A percentile compares a stretch with the other conserved stretches of the same genome.
Evolutionary conservation across 768 basidiomycete species (phyloP).

Genomic region (Macrolepiota dolichaula): DNA sequence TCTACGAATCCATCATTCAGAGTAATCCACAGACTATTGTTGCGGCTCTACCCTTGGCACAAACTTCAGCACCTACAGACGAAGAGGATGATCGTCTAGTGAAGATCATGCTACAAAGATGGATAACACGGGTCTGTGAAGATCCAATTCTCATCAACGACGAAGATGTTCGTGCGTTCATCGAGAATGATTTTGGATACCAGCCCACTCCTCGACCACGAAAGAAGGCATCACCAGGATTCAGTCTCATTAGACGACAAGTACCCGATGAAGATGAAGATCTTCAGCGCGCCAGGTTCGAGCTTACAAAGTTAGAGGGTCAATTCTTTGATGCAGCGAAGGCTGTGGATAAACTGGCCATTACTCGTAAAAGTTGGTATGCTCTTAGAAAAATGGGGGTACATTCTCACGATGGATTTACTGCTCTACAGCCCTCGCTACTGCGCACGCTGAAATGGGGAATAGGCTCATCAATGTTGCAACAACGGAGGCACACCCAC

Average conservation of each 20-base stretch:
- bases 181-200: slow-evolving; percentile 97
- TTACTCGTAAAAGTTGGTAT: slow-evolving; percentile 68
- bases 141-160: slow-evolving; percentile 85
- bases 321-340: slow-evolving; percentile 93
- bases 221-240: slow-evolving; percentile 70
- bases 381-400: background rate
- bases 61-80: slow-evolving; percentile 95
- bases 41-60: slow-evolving; percentile 92
- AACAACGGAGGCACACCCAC: slow-evolving; percentile 83
- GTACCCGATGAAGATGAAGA: slow-evolving; percentile 96
- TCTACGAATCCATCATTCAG: slow-evolving; percentile 85
- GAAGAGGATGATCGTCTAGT: slow-evolving; percentile 98
- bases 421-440: slow-evolving; percentile 59
- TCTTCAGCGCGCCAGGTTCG: slow-evolving; percentile 84
- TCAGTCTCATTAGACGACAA: slow-evolving; percentile 70
- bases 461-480: slow-evolving; percentile 88
- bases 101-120: slow-evolving; percentile 90
- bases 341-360: slow-evolving; percentile 82
- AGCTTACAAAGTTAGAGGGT: slow-evolving; percentile 87
- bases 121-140: slow-evolving; percentile 91
- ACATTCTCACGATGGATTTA: background rate
- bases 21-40: slow-evolving; percentile 96
- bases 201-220: slow-evolving; percentile 77
- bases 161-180: slow-evolving; percentile 91
- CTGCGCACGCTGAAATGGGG: slow-evolving; percentile 85